Evolutionary conservation across 441 rosid genomes (phyloP), one percentile per base, ranked within the genome.

Genomic region (Syzygium syzygioides): DNA sequence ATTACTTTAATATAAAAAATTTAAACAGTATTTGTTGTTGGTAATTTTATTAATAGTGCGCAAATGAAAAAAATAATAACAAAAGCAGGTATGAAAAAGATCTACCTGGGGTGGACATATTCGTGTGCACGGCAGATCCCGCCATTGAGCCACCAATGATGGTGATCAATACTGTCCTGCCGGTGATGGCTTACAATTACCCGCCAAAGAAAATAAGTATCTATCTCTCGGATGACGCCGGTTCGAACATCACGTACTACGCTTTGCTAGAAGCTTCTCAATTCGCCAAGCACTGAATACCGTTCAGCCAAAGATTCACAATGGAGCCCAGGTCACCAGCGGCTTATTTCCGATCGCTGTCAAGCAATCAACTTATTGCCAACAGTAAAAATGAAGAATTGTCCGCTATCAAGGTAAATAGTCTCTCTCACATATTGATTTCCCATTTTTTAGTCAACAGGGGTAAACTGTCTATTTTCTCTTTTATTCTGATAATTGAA

Each of bases 51-150:
- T 17, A 32, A 20, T n/a, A 7, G 6, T 14, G 18, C 12, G 10
- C 19, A 86, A 30, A 62, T 28, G 30, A 28, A 53, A 56, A 8
- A 12, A 20, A 10, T 7, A 14, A 76, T 17, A 26, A 48, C 90
- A 45, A 37, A 37, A 32, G 37, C 91, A 95, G 94, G 52, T 87
- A 88, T n/a, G 92, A 86, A 64, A 87, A 94, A 2, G 92, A 94
- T 23, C 88, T 94, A 4, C 98, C 97, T 0, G 87, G 89, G n/a
- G 93, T 97, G 30, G 99, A 97, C 87, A 86, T 96, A 1, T 97
- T 95, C 32, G 95, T 96, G 17, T 95, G 98, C 95, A 97, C 98
- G 12, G 98, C 96, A 17, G 96, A 95, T 86, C 98, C 98, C 3
- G 79, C 28, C 19, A 88, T 94, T 9, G 98, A 97, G 92, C 98